Percentiles rank a stretch among this genome's conserved stretches.
phyloP scores from a whole-genome alignment of 148 eudicot genomes.

The Cornus suecica region DNA sequence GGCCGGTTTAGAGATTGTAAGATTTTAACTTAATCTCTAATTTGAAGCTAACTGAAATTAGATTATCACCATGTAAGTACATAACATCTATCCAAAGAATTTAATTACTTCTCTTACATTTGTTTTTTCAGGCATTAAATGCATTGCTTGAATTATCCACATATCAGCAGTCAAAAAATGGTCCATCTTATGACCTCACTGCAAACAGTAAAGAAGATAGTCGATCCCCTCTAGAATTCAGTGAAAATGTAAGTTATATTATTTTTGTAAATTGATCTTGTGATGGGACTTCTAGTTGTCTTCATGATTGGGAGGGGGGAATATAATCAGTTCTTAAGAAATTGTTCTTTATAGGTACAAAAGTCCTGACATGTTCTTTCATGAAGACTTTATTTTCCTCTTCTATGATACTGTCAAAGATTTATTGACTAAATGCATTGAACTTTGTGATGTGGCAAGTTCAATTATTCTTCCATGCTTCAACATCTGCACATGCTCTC shows the following conservation, averaged over 20 bases:
- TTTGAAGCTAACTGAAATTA: background rate
- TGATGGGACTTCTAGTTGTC: background rate
- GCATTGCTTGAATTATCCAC: conserved; percentile 72
- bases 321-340: no score
- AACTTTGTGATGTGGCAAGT: background rate
- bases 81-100: background rate
- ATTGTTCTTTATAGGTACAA: no score
- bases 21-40: background rate
- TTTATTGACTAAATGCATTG: background rate
- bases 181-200: conserved; percentile 27
- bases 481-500: background rate
- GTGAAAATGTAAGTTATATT: conserved; percentile 51
- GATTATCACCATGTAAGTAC: background rate
- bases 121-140: conserved; percentile 62
- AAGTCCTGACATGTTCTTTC: no score
- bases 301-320: background rate
- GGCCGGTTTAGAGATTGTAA: background rate
- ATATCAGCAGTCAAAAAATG: conserved; percentile 33
- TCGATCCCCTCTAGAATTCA: conserved; percentile 30
- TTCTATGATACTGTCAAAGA: background rate
- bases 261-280: background rate
- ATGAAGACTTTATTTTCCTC: background rate
- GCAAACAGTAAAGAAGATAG: conserved; percentile 38
- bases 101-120: background rate
- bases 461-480: background rate